Conservation (phyloP, 2,329 filamentous ascomycete species). For the Calonectria pauciramosa region DNA sequence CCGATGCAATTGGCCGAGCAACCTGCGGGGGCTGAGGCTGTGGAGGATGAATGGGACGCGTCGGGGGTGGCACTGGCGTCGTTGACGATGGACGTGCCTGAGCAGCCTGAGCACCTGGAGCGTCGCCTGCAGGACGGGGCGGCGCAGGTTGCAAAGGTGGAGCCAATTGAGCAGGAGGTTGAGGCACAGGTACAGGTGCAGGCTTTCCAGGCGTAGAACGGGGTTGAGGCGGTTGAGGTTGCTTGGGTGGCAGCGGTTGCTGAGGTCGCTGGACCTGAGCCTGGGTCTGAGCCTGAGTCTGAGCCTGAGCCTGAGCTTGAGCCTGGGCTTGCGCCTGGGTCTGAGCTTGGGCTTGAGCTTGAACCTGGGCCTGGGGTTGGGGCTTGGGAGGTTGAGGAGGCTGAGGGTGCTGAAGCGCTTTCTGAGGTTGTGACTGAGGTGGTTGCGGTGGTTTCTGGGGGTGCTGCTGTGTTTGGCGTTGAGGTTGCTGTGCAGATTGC, state of each 20-base stretch:
- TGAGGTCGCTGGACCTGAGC: conserved; percentile 36
- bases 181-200: conserved; percentile 50
- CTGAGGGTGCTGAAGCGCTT: conserved; percentile 38
- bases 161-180: conserved; percentile 52
- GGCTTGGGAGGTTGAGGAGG: conserved; percentile 22
- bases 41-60: conserved; percentile 49
- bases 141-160: conserved; percentile 53
- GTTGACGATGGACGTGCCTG: conserved; percentile 49
- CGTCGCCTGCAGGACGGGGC: conserved; percentile 41
- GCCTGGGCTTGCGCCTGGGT: neutral
- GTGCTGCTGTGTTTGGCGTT: conserved; percentile 36
- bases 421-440: conserved; percentile 36
- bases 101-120: conserved; percentile 36
- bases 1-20: conserved; percentile 51
- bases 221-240: conserved; percentile 30
- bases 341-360: neutral
- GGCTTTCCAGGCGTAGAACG: conserved; percentile 46
- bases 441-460: conserved; percentile 31
- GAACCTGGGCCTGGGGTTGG: conserved; percentile 21
- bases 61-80: conserved; percentile 52
- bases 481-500: conserved; percentile 32
- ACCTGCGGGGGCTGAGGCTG: conserved; percentile 42
- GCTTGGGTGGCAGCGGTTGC: neutral
- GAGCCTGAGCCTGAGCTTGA: neutral
- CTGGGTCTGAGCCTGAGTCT: conserved; percentile 25